Evolutionary conservation across 1,139 yeast genomes (phyloP).

Genomic region (Geotrichum cucujoidarum): DNA sequence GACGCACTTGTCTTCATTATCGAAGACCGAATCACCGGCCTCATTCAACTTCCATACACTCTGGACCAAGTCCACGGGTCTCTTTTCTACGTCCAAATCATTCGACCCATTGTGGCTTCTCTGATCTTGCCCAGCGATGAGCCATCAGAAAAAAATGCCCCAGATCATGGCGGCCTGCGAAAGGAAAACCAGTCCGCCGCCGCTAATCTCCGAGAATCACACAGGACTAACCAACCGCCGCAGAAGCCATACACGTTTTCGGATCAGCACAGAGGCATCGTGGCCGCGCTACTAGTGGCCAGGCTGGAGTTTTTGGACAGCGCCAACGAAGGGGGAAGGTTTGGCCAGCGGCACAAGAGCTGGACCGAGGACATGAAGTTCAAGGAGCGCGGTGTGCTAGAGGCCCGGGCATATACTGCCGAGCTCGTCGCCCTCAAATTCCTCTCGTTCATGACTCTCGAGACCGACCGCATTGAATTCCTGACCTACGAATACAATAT

Average conservation of each 20-base stretch:
- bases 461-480: conserved; percentile 28
- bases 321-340: conserved; percentile 23
- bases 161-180: neutral
- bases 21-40: conserved; percentile 16
- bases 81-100: conserved; percentile 11
- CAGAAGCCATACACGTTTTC: conserved; percentile 13
- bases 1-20: conserved; percentile 18
- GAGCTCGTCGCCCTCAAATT: conserved; percentile 32
- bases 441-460: conserved; percentile 28
- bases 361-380: conserved; percentile 25
- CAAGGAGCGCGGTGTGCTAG: conserved; percentile 26
- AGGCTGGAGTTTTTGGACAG: conserved; percentile 29
- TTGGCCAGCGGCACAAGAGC: conserved; percentile 1
- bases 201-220: conserved; percentile 8
- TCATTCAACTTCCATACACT: conserved; percentile 16
- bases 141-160: neutral
- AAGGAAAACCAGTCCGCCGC: neutral
- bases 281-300: conserved; percentile 32
- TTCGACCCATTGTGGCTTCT: conserved; percentile 18
- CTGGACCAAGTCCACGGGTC: conserved; percentile 15
- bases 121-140: conserved; percentile 14
- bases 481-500: conserved; percentile 29
- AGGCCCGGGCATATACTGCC: conserved; percentile 33
- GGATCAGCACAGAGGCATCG: conserved; percentile 32
- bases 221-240: neutral